Evolutionary conservation across 1,284 basidiomycete genomes (phyloP).

Genomic region (Rhodotorula sp.): DNA sequence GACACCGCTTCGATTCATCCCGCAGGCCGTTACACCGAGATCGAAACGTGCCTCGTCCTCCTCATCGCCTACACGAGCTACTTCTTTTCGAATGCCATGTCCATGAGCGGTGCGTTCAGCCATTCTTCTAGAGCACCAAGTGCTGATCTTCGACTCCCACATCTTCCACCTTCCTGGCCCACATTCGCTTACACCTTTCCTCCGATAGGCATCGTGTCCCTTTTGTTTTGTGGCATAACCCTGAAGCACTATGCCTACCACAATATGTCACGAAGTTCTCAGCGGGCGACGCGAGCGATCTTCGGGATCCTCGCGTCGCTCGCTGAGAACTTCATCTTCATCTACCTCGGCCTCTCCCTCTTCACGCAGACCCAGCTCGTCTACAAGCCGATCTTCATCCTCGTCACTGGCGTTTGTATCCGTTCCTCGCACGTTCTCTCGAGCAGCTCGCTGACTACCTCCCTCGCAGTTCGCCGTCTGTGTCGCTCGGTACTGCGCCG

Average conservation of each 20-base stretch:
- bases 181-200: not conserved
- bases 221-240: constrained; percentile 98
- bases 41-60: constrained; percentile 91
- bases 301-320: constrained; percentile 88
- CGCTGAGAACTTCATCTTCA: constrained; percentile 99
- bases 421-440: not conserved
- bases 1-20: not conserved
- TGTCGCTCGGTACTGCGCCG: constrained; percentile 90
- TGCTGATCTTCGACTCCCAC: too few species aligned
- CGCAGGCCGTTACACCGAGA: constrained; percentile 71
- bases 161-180: not conserved
- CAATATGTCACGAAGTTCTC: constrained; percentile 94
- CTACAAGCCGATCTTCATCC: constrained; percentile 94
- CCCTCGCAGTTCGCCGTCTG: constrained; percentile 68
- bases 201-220: constrained; percentile 76
- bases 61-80: constrained; percentile 96
- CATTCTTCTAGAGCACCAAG: too few species aligned
- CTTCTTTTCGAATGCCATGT: constrained; percentile 94
- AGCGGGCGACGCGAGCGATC: constrained; percentile 92
- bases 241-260: constrained; percentile 99
- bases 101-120: constrained; percentile 68
- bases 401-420: constrained; percentile 65
- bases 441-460: not conserved
- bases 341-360: constrained; percentile 86
- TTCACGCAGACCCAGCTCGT: constrained; percentile 87